A percentile compares a stretch with the other conserved stretches of the same genome.
Evolutionary conservation across 352 stramenopile species (phyloP).

Genomic region (Phytophthora macrochlamydospora): DNA sequence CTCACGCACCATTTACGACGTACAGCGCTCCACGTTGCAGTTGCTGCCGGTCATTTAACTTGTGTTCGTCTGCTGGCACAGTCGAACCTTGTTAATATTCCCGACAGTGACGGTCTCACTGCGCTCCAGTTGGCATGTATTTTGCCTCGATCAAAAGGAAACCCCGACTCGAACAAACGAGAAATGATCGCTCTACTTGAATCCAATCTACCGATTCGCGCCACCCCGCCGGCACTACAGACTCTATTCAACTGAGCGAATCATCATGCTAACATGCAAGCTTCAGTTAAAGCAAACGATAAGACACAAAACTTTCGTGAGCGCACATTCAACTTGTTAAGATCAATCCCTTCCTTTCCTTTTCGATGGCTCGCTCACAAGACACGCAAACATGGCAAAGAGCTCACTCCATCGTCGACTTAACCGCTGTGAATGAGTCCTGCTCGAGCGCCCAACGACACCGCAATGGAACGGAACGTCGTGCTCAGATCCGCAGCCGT

Average conservation of each 20-base stretch:
- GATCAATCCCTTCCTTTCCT: no score
- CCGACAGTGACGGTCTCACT: constrained; percentile 31
- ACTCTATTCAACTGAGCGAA: no score
- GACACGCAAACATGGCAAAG: no score
- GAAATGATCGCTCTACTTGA: constrained; percentile 38
- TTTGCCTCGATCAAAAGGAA: background rate
- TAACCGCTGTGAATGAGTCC: constrained; percentile 28
- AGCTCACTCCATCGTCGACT: background rate
- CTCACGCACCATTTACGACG: constrained; percentile 22
- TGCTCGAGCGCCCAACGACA: constrained; percentile 39
- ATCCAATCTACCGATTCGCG: constrained; percentile 8
- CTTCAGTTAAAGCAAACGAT: no score
- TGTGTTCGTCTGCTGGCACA: constrained; percentile 25
- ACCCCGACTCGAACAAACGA: background rate
- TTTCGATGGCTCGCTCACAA: no score
- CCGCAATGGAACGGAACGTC: constrained; percentile 45
- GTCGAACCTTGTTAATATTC: constrained; percentile 11
- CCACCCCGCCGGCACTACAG: background rate
- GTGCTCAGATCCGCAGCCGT: constrained; percentile 26
- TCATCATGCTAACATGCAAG: no score
- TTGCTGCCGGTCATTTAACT: constrained; percentile 8
- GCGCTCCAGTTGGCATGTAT: constrained; percentile 34
- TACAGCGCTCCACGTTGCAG: constrained; percentile 42
- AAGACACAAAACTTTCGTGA: no score
- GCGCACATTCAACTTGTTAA: no score